Conservation (phyloP, 208 protist genomes). For the Novymonas esmeraldas region DNA sequence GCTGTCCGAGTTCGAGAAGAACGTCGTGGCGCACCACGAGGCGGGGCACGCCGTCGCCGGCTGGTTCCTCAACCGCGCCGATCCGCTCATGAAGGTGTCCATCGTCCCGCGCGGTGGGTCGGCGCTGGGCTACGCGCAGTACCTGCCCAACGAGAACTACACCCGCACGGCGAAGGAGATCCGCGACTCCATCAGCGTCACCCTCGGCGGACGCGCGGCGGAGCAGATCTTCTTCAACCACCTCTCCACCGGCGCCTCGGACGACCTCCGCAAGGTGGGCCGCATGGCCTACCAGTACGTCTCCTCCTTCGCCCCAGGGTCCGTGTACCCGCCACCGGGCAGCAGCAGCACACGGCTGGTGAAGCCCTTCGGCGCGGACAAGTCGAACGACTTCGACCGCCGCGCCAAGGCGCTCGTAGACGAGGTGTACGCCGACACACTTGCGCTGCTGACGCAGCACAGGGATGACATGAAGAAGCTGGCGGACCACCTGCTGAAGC, state of each 20-base stretch:
- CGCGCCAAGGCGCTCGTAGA: slow-evolving; percentile 88
- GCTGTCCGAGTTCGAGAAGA: slow-evolving; percentile 90
- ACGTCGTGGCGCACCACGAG: slow-evolving; percentile 98
- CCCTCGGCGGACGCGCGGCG: slow-evolving; percentile 93
- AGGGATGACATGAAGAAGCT: slow-evolving; percentile 87
- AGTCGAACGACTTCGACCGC: slow-evolving; percentile 86
- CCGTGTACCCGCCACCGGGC: slow-evolving; percentile 80
- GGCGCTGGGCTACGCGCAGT: slow-evolving; percentile 98
- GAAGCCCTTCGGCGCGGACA: slow-evolving; percentile 91
- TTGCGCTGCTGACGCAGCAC: slow-evolving; percentile 63
- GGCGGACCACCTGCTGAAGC: slow-evolving; percentile 81
- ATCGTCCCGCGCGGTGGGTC: slow-evolving; percentile 96
- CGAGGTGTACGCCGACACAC: slow-evolving; percentile 74
- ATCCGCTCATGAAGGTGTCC: slow-evolving; percentile 98
- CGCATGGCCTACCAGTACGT: slow-evolving; percentile 94
- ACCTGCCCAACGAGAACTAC: slow-evolving; percentile 95
- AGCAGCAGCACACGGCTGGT: slow-evolving; percentile 53
- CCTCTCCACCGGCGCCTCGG: slow-evolving; percentile 94
- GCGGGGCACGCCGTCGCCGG: slow-evolving; percentile 97
- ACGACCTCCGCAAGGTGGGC: slow-evolving; percentile 96
- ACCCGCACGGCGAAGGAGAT: slow-evolving; percentile 94
- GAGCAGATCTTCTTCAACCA: slow-evolving; percentile 94
- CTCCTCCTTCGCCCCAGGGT: slow-evolving; percentile 61
- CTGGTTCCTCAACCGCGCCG: slow-evolving; percentile 97
- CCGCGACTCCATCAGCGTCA: slow-evolving; percentile 94